Base-by-base conservation (phyloP, 73 alveolate genomes). In the Uronychia binucleata region DNA sequence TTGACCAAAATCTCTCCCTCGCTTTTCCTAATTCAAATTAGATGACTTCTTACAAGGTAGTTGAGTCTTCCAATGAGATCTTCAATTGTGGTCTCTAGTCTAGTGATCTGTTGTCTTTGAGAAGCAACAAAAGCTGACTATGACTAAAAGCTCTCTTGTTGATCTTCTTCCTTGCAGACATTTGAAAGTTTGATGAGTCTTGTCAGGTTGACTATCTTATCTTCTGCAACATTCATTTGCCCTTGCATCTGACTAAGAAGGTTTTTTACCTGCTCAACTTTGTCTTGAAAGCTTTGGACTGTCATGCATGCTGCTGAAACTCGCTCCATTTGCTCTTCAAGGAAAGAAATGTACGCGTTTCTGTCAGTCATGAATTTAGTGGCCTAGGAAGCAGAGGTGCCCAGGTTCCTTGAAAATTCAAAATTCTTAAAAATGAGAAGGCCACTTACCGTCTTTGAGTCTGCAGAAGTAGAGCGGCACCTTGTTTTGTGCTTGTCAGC, bases 291-390 rank as follows among this genome's bases (percentile, higher is more conserved):
- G 5, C 67, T 19, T 19, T 46, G 5, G n/a, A 46, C 67, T 11
- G 67, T 46, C 67, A 46, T 46, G 67, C 67, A 75, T 1, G 96
- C 84, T 28, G 34, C 78, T 26, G 87, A 78, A 26, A 80, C 96
- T 87, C 82, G 80, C 78, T 90, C 93, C 75, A 90, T 78, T 34
- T 81, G 92, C 8, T 35, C 88, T 58, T 87, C 93, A 14, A 87
- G 78, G 67, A 74, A 82, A 0, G 89, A 74, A 85, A 87, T 78
- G 31, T 90, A 81, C 75, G 93, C 91, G 32, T 90, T 85, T 32
- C 91, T 78, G 77, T 90, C 96, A 11, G 93, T 82, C 90, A 86
- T 78, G 34, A 26, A 30, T 74, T 82, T 82, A 60, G 74, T 30
- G 14, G 30, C 32, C 74, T 59, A 74, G 19, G 34, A 60, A 35